Evolutionary conservation across 768 basidiomycete genomes (phyloP), one percentile per base, ranked within the genome.

Genomic region (Rhizopogon roseolus): DNA sequence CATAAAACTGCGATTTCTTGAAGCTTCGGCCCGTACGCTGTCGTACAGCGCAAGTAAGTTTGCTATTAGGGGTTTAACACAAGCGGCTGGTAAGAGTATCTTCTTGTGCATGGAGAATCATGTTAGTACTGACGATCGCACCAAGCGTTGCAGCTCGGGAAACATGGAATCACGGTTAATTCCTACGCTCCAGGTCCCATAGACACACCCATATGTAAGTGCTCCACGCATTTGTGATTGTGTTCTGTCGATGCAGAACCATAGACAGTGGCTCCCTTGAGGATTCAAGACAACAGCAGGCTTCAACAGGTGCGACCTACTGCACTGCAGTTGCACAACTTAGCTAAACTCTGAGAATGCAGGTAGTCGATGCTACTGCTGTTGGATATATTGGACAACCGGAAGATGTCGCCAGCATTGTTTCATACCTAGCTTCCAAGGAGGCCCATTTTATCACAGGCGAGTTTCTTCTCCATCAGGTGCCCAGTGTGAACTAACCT

Each of bases 31-130:
- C 29, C 1, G 6, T 32, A 9, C 7, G 28, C 2, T 9, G 8
- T 57, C 58, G 0, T 78, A 77, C 53, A 55, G 54, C 42, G 61
- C 72, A 9, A 69, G 72, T 9, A 78, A 78, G 44, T 76, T 73
- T 32, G 73, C 71, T 16, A 54, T 77, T 27, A 71, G 73, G 25
- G 72, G 71, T 1, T 50, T 78, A 25, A 77, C 73, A 6, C 76
- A 77, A 51, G 60, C 62, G 2, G 64, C 68, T 1, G 71, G 76
- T 75, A 61, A 37, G 53, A 41, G 17, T 39, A 39, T 27, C 2
- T n/a, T 17, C 1, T 14, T 7, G 2, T 36, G 16, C 13, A 9
- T 28, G 8, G 5, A 10, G 42, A 22, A 22, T 22, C 22, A 22
- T 22, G 10, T 52, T 16, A 50, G 16, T 54, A 7, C 10, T n/a